Base-by-base conservation (phyloP, 208 protist species). In the Angomonas deanei region DNA sequence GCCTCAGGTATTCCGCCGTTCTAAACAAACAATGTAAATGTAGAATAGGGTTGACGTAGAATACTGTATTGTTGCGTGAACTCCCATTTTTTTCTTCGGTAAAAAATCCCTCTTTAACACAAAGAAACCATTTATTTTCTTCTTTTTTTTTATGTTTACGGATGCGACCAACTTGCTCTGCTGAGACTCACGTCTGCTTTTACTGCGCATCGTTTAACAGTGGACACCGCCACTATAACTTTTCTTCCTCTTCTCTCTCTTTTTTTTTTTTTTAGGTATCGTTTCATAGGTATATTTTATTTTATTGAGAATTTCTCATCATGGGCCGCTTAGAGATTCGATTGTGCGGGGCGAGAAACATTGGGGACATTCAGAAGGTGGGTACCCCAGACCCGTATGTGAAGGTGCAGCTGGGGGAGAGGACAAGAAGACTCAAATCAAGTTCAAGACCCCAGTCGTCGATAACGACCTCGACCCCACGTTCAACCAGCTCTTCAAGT, bases 301-400 rank as follows among this genome's bases (percentile, higher is more conserved):
- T 42, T 8, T 42, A 42, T n/a, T n/a, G n/a, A n/a, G n/a, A n/a
- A n/a, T n/a, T n/a, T n/a, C n/a, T n/a, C n/a, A n/a, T 42, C 4
- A 89, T 86, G 80, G 77, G 73, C 10, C 72, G 82, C n/a, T 58
- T 94, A 13, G 82, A 94, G 60, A 75, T 94, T 53, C 77, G 74
- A 27, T 70, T 94, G 23, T 84, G 76, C 61, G 82, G 53, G 0
- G 83, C 83, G 0, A 72, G 84, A 36, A 89, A 89, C 63, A 65
- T 92, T 17, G 70, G 65, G 1, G 77, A 90, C 57, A 63, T 62
- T 54, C 79, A 89, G 56, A 75, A 67, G 54, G 34, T 89, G 19
- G 72, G 77, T 49, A 77, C 69, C 32, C 74, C 77, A 1, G 88
- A 94, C 61, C 80, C 72, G 4, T 82, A 86, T 50, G 72, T 80